These are phyloP conservation scores for Podosphaera xanthii DNA, from an alignment of 2,329 filamentous ascomycete genomes.

Conservation along the genomic window DNA sequence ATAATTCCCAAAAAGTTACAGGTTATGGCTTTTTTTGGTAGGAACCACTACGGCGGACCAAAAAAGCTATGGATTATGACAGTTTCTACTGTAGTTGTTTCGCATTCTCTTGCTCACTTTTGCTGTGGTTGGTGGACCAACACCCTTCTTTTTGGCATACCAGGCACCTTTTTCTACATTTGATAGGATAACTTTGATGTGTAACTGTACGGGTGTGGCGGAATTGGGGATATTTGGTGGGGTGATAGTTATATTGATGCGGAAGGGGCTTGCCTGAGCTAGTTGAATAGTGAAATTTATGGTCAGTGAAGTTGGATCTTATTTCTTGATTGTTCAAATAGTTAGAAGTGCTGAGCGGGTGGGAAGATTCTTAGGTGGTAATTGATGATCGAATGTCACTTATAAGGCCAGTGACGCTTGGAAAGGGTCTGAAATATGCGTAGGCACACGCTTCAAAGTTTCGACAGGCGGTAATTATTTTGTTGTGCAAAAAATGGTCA, in stretches of 20 bases:
- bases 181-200: no score
- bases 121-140: not conserved
- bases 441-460: not conserved
- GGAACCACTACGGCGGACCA: no score
- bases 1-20: no score
- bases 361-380: not conserved
- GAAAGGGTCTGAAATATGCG: not conserved
- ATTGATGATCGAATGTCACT: not conserved
- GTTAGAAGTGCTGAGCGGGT: not conserved
- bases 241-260: no score
- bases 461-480: not conserved
- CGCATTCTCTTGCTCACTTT: not conserved
- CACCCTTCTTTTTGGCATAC: not conserved
- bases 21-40: no score
- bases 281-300: not conserved
- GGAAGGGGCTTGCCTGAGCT: not conserved
- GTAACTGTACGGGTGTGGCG: no score
- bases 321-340: no score
- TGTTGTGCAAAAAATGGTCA: not conserved
- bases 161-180: not conserved
- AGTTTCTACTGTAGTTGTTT: no score
- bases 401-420: not conserved
- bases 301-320: not conserved
- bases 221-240: no score
- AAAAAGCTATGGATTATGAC: no score